Conservation (phyloP, 1,284 basidiomycete species). For the Mycena citricolor region DNA sequence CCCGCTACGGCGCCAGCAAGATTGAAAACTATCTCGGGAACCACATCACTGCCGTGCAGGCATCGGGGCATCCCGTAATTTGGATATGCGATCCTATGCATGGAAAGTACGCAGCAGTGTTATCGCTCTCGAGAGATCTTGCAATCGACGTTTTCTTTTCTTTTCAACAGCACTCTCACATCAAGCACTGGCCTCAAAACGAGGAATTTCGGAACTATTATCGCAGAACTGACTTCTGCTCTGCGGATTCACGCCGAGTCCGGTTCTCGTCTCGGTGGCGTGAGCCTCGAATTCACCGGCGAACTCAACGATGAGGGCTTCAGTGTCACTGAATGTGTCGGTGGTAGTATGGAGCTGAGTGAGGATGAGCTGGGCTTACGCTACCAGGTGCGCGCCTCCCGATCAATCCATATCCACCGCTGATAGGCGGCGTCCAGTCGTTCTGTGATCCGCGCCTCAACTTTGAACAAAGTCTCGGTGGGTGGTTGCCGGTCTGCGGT, state of each 20-base stretch:
- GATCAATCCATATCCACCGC: not conserved
- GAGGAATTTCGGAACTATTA: constrained; percentile 88
- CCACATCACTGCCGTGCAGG: constrained; percentile 85
- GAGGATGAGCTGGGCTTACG: constrained; percentile 73
- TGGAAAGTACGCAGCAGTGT: constrained; percentile 67
- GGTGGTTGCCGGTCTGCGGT: too few relatives aligned
- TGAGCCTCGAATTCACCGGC: constrained; percentile 95
- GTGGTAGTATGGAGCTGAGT: constrained; percentile 78
- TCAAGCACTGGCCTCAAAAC: constrained; percentile 82
- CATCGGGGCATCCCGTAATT: constrained; percentile 81
- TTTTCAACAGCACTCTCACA: constrained; percentile 67
- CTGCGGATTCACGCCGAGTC: constrained; percentile 77
- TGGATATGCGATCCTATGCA: constrained; percentile 99
- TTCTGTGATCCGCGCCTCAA: constrained; percentile 84
- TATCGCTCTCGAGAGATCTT: constrained; percentile 5
- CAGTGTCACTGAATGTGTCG: constrained; percentile 85
- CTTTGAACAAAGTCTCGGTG: constrained; percentile 81
- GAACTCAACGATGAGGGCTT: constrained; percentile 92
- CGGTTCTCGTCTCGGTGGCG: constrained; percentile 83
- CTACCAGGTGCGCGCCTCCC: constrained; percentile 57
- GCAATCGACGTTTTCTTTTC: constrained; percentile 3
- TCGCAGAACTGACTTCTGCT: constrained; percentile 82
- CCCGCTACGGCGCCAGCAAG: constrained; percentile 89
- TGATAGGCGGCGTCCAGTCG: constrained; percentile 47
- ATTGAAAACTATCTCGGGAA: constrained; percentile 74